Evolutionary conservation across 306 rosid genomes (phyloP), one percentile per base, ranked within the genome.

Genomic region (Dalbergia oliveri): DNA sequence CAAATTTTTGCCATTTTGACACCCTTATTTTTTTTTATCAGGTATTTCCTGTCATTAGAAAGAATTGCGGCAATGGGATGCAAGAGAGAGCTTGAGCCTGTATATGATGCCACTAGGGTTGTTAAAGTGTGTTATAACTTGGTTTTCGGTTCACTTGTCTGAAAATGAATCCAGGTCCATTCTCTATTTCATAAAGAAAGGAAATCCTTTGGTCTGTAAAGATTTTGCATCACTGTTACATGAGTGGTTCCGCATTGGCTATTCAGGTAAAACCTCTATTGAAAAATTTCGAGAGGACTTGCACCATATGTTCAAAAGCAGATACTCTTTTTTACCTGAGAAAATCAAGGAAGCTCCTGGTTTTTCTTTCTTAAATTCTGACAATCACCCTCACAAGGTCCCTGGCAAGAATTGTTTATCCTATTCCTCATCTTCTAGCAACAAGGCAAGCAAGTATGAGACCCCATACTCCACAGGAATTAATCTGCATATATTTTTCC

Each of bases 61-160:
- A 82, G 84, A 88, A 88, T 51, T 83, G 89, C 83, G 68, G 88
- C 80, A 88, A 84, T 35, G 84, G 84, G 85, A 83, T 85, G 78
- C 94, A 90, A 85, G 89, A 76, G 80, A 87, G 87, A 83, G 88
- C 83, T 89, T 83, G 89, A 89, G 94, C 86, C 83, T 95, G 80
- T 88, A 80, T 75, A 90, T 88, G 85, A 89, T 95, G 96, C 99
- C 99, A 71, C 91, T 95, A 39, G 98, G 99, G 84, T 85, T 95
- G 85, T 88, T 95, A 66, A 91, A 84, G 82, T 90, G 91, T 66
- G 89, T 84, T 50, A 82, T 90, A 39, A 88, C 92, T 81, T 95
- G 99, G 98, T 95, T 95, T 88, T 90, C 99, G 47, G 81, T 84
- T 85, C 86, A 84, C 79, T 84, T 95, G 83, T 89, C 98, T 73